A percentile compares a stretch with the other conserved stretches of the same genome.
phyloP scores from a whole-genome alignment of 371 early-diverging fungal genomes.

The Smittium culicis region DNA sequence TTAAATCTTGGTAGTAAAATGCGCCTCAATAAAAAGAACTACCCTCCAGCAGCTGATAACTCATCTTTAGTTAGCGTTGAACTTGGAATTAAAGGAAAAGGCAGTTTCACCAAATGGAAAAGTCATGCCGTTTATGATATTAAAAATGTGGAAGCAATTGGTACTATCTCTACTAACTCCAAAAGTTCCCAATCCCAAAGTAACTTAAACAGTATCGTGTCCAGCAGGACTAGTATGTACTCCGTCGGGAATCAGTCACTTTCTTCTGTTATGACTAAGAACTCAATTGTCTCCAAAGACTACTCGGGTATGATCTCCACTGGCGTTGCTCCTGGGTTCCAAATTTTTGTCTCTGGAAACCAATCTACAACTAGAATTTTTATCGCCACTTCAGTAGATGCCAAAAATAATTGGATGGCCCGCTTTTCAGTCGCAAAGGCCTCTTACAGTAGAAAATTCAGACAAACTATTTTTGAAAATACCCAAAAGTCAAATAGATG shows the following conservation, averaged over 20 bases:
- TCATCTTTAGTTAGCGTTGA: conserved; percentile 33
- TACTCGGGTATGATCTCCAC: conserved; percentile 34
- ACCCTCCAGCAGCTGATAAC: conserved; percentile 24
- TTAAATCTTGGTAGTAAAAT: conserved; percentile 33
- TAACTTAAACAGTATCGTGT: conserved; percentile 28
- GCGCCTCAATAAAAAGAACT: conserved; percentile 24
- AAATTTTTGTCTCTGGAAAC: conserved; percentile 35
- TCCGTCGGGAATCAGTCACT: conserved; percentile 33
- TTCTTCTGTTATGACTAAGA: conserved; percentile 36
- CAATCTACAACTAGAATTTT: conserved; percentile 33
- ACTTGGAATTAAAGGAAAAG: conserved; percentile 39
- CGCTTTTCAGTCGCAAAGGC: conserved; percentile 37
- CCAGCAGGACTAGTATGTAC: conserved; percentile 28
- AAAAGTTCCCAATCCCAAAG: conserved; percentile 34
- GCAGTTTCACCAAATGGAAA: conserved; percentile 54
- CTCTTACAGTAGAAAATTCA: conserved; percentile 16
- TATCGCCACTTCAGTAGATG: conserved; percentile 31
- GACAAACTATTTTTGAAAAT: neutral
- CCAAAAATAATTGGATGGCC: conserved; percentile 35
- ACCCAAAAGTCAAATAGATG: conserved; percentile 6
- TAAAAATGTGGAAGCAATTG: conserved; percentile 40
- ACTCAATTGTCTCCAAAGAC: conserved; percentile 35
- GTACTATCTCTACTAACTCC: conserved; percentile 36
- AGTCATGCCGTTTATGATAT: conserved; percentile 41
- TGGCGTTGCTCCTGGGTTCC: conserved; percentile 33